Evolutionary conservation across 2,329 filamentous ascomycete species (phyloP), one percentile per base, ranked within the genome.

Genomic region (Zarea fungicola): DNA sequence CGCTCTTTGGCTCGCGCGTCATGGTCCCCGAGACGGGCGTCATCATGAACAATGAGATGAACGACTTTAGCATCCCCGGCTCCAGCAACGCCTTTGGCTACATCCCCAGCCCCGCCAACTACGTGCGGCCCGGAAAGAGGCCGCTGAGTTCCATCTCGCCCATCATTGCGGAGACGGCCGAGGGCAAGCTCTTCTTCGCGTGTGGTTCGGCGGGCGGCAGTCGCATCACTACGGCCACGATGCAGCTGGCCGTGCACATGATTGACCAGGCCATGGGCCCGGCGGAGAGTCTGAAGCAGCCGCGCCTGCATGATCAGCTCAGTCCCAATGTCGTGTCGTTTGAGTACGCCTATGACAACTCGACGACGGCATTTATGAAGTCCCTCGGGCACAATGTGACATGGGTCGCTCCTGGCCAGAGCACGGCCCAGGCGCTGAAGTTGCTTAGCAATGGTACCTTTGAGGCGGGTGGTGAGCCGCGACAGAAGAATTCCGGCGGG

Each of bases 231-330:
- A 95, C 89, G 0, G 72, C 87, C 0, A 92, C 85, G 0, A 76
- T 90, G n/a, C 89, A 93, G 65, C 85, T 83, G 49, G 70, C 90
- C 4, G 82, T 88, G 60, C 77, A 90, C 57, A 77, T 90, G 0
- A 69, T 96, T 0, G 89, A 95, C 56, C 76, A 78, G 29, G 67
- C 67, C 4, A 69, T 89, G 69, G 81, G 75, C 0, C 72, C 81
- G 0, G 64, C 71, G 0, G 72, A 87, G 42, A 85, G 89, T 0
- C 67, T 96, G 1, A 78, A 77, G 0, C 65, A 78, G 52, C 87
- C 88, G 0, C 72, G 91, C 1, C 64, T 96, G 21, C 90, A 96
- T 59, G 89, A 96, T 59, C 90, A 96, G 69, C 72, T 96, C 6
- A 71, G 84, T 4, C 90, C 90, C 0, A 80, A 86, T 44, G 69